phyloP scores from a whole-genome alignment of 352 stramenopile species.

The Globisporangium recalcitrans region DNA sequence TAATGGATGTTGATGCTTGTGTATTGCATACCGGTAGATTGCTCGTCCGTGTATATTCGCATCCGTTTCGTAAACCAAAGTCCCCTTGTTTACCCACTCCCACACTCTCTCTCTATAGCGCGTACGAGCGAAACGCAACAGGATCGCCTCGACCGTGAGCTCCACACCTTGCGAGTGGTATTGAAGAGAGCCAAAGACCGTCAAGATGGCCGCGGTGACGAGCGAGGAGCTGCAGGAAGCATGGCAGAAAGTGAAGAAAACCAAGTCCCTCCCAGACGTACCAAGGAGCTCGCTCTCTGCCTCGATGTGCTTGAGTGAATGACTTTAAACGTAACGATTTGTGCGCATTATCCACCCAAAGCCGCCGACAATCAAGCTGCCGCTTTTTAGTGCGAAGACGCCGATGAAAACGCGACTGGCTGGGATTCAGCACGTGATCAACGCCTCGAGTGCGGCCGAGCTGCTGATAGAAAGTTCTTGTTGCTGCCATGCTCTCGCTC shows the following conservation, averaged over 20 bases:
- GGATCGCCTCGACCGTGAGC: not conserved
- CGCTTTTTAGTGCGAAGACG: slow-evolving; percentile 43
- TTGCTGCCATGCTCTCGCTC: slow-evolving; percentile 7
- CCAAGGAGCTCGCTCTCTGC: not conserved
- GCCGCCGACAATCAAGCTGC: slow-evolving; percentile 59
- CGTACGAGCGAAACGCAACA: not conserved
- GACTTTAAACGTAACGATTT: not conserved
- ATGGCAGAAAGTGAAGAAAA: slow-evolving; percentile 64
- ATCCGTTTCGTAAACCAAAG: slow-evolving; percentile 5
- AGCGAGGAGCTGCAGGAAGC: slow-evolving; percentile 61
- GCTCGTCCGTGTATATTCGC: not conserved
- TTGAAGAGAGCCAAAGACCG: not conserved
- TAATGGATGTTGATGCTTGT: slow-evolving; percentile 20
- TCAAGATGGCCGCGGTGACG: slow-evolving; percentile 47
- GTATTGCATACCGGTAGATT: not conserved
- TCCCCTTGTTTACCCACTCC: not conserved
- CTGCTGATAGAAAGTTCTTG: not conserved
- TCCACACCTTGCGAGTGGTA: not conserved
- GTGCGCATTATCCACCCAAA: slow-evolving; percentile 13
- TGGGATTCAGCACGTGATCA: slow-evolving; percentile 64
- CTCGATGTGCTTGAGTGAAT: not conserved
- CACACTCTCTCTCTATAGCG: slow-evolving; percentile 3
- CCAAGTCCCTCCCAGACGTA: slow-evolving; percentile 46
- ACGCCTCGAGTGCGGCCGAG: slow-evolving; percentile 44
- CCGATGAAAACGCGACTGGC: slow-evolving; percentile 53